A percentile compares a stretch with the other conserved stretches of the same genome.
Conservation (phyloP, 257 asterid species). For the Nicotiana benthamiana region DNA sequence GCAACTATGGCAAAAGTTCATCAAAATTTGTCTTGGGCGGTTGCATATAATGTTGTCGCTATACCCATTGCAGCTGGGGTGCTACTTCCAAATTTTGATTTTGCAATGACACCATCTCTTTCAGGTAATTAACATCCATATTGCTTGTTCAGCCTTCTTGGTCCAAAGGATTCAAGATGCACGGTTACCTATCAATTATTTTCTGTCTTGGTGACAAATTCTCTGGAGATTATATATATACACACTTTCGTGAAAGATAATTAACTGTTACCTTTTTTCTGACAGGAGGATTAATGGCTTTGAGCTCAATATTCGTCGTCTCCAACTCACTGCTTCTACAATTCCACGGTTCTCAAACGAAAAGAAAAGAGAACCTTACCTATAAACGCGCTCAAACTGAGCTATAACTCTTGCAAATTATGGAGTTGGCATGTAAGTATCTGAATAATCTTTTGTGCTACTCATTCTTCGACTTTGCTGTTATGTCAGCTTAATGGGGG, state of each 20-base stretch:
- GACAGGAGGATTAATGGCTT: conserved; percentile 92
- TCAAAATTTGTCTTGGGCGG: conserved; percentile 93
- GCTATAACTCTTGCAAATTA: neutral
- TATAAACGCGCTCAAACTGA: conserved; percentile 7
- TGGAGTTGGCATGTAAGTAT: conserved; percentile 14
- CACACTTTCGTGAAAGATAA: neutral
- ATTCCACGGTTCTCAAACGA: conserved; percentile 45
- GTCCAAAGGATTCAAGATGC: neutral
- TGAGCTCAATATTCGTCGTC: conserved; percentile 88
- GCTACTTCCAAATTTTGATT: conserved; percentile 79
- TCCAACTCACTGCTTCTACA: conserved; percentile 81
- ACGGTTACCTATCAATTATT: neutral
- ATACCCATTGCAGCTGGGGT: conserved; percentile 94
- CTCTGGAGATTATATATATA: neutral
- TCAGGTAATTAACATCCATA: conserved; percentile 41
- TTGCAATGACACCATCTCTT: conserved; percentile 96
- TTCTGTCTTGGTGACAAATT: neutral
- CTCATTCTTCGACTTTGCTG: neutral
- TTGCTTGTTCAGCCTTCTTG: neutral
- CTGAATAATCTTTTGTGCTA: neutral
- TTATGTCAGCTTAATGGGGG: neutral
- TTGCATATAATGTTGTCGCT: conserved; percentile 74
- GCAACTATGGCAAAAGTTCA: conserved; percentile 89
- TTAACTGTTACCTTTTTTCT: neutral
- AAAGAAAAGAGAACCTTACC: conserved; percentile 21